phyloP scores from a whole-genome alignment of 148 eudicot genomes.

The Pharnaceum exiguum region DNA sequence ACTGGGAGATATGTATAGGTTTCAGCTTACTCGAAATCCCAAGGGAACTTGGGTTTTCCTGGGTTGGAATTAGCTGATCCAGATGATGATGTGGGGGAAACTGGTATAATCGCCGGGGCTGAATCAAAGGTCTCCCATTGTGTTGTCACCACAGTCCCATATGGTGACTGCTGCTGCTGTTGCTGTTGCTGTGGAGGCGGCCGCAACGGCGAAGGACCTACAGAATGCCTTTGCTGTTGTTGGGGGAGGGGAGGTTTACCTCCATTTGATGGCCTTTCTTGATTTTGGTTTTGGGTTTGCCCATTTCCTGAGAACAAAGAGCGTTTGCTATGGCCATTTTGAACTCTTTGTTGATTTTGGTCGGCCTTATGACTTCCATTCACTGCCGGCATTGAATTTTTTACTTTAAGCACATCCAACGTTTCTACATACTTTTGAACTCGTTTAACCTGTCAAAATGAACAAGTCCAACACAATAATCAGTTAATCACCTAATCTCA shows the following conservation, averaged over 20 bases:
- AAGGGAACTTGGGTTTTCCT: conserved; percentile 50
- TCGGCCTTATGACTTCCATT: conserved; percentile 28
- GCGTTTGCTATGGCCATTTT: conserved; percentile 21
- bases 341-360: conserved; percentile 18
- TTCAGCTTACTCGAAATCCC: conserved; percentile 65
- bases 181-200: conserved; percentile 23
- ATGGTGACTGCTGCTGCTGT: conserved; percentile 37
- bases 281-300: conserved; percentile 1
- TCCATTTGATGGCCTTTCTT: conserved; percentile 27
- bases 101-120: conserved; percentile 30
- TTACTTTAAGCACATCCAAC: conserved; percentile 66
- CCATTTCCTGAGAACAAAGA: conserved; percentile 18
- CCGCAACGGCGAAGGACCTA: conserved; percentile 34
- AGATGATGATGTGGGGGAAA: conserved; percentile 33
- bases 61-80: conserved; percentile 16
- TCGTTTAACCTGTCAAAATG: conserved; percentile 47
- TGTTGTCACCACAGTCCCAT: conserved; percentile 77
- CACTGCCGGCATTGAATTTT: conserved; percentile 36
- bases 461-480: conserved; percentile 3
- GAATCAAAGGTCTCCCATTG: conserved; percentile 94
- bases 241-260: conserved; percentile 39
- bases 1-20: conserved; percentile 23
- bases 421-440: conserved; percentile 89
- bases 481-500: too few relatives aligned
- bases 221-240: conserved; percentile 40